A percentile compares a stretch with the other conserved stretches of the same genome.
Evolutionary conservation across 352 stramenopile genomes (phyloP).

Genomic region (Pseudoperonospora humuli): DNA sequence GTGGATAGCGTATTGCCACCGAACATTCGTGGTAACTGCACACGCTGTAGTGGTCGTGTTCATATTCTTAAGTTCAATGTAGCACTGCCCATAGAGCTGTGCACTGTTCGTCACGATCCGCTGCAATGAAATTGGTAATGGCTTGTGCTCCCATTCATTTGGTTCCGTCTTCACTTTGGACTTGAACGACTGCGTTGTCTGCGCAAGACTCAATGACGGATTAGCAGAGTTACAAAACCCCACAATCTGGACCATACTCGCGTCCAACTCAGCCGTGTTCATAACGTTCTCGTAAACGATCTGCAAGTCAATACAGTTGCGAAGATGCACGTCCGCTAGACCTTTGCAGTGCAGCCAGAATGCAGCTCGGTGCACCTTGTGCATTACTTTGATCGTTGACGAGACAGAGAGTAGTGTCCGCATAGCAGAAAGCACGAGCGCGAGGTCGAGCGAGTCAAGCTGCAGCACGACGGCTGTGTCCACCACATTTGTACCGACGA

Average conservation of each 20-base stretch:
- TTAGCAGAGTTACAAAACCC: conserved; percentile 1
- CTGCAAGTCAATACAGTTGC: conserved; percentile 28
- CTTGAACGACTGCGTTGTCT: conserved; percentile 15
- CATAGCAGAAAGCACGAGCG: too few species aligned
- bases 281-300: conserved; percentile 17
- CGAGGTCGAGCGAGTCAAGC: conserved; percentile 1
- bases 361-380: conserved; percentile 13
- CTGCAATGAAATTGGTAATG: conserved; percentile 1
- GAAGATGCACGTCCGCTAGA: conserved; percentile 1
- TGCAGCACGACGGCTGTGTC: conserved; percentile 9
- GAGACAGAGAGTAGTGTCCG: conserved; percentile 7
- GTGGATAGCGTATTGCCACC: conserved; percentile 16
- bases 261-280: conserved; percentile 2
- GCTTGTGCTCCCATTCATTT: not conserved
- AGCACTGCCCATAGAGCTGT: conserved; percentile 10
- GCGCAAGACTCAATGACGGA: not conserved
- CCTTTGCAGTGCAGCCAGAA: conserved; percentile 13
- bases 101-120: conserved; percentile 6
- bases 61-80: not conserved
- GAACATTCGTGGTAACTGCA: conserved; percentile 16
- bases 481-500: conserved; percentile 7
- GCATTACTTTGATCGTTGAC: conserved; percentile 15
- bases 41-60: not conserved
- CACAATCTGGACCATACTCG: conserved; percentile 15
- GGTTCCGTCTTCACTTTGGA: not conserved